Conservation (phyloP, 2,329 filamentous ascomycete species). For the Beauveria rudraprayagi region DNA sequence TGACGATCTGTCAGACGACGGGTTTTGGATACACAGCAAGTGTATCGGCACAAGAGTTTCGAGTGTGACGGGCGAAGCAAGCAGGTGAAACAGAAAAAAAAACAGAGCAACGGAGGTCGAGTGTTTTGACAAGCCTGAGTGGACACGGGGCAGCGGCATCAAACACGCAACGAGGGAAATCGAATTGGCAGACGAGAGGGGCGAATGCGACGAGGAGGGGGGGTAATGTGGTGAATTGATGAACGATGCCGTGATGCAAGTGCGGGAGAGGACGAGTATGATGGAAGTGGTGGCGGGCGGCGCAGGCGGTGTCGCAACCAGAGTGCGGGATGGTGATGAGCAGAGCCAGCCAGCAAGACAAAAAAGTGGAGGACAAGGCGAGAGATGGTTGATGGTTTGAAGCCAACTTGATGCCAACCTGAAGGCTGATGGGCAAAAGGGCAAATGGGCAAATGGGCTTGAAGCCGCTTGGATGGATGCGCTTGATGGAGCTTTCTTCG, state of each 20-base stretch:
- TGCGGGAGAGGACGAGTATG: not conserved
- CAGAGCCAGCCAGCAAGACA: not conserved
- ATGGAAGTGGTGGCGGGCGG: too few relatives aligned
- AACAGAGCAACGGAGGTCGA: not conserved
- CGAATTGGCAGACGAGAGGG: not conserved
- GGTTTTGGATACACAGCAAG: slow-evolving; percentile 1
- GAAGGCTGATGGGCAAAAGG: not conserved
- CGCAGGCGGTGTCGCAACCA: too few relatives aligned
- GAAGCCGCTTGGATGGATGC: too few relatives aligned
- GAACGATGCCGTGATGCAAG: not conserved
- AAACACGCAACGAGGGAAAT: not conserved
- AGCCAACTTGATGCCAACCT: too few relatives aligned
- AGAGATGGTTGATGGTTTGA: not conserved
- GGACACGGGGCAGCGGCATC: not conserved
- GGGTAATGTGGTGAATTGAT: not conserved
- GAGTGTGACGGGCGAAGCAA: not conserved
- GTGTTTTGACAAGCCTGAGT: not conserved
- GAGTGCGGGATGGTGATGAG: not conserved
- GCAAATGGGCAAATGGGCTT: not conserved
- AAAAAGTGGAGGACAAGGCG: not conserved
- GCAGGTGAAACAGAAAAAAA: not conserved
- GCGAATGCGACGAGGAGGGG: not conserved
- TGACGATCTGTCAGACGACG: slow-evolving; percentile 12
- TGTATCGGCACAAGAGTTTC: slow-evolving; percentile 5
- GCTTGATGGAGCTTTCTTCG: not conserved